These are phyloP conservation scores for Yamadazyma blattariae DNA, from an alignment of 1,139 yeast species.

Conservation along the genomic window DNA sequence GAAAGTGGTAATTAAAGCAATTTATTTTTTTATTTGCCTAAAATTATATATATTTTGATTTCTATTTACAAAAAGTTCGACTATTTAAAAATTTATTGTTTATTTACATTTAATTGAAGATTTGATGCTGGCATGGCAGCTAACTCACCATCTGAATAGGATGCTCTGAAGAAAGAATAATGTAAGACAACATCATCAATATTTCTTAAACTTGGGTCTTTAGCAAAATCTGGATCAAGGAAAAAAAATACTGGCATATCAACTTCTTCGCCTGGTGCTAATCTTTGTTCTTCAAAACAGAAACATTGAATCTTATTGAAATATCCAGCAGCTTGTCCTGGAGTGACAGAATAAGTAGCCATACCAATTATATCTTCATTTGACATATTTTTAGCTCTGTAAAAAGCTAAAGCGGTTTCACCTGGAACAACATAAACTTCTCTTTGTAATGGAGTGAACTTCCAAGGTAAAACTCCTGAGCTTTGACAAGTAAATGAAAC, in stretches of 20 bases:
- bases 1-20: neutral
- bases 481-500: slow-evolving; percentile 90
- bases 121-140: slow-evolving; percentile 39
- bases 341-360: slow-evolving; percentile 97
- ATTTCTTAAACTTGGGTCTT: slow-evolving; percentile 90
- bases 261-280: slow-evolving; percentile 95
- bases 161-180: slow-evolving; percentile 85
- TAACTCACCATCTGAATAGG: slow-evolving; percentile 45
- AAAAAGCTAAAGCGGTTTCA: slow-evolving; percentile 95
- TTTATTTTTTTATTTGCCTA: too few relatives aligned
- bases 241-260: slow-evolving; percentile 99
- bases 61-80: too few relatives aligned
- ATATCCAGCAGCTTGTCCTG: slow-evolving; percentile 94
- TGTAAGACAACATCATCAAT: slow-evolving; percentile 88
- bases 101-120: slow-evolving; percentile 16
- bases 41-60: too few relatives aligned
- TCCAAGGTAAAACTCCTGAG: slow-evolving; percentile 92
- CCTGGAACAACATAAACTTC: slow-evolving; percentile 96
- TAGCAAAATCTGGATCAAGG: slow-evolving; percentile 95
- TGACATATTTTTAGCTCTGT: slow-evolving; percentile 83
- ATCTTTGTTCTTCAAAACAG: slow-evolving; percentile 94
- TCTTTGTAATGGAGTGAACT: slow-evolving; percentile 88
- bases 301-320: slow-evolving; percentile 97
- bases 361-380: slow-evolving; percentile 92
- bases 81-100: too few relatives aligned